phyloP scores from a whole-genome alignment of 768 basidiomycete genomes.

The Suillus paluster region DNA sequence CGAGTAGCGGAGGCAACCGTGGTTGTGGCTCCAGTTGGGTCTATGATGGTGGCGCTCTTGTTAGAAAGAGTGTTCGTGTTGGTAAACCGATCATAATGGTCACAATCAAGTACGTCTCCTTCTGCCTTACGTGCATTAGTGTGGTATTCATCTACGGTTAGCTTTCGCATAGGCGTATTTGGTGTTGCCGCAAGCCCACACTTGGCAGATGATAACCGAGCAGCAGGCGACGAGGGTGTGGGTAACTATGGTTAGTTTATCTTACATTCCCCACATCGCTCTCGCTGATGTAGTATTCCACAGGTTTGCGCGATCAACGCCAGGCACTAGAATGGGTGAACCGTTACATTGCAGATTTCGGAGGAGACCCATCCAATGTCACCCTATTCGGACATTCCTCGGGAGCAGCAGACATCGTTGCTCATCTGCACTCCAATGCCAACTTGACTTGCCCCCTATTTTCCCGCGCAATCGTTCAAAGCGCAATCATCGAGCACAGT shows the following conservation, averaged over 20 bases:
- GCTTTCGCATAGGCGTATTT: constrained; percentile 78
- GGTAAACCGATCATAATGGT: constrained; percentile 73
- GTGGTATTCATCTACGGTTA: constrained; percentile 29
- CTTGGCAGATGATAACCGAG: constrained; percentile 69
- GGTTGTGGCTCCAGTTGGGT: constrained; percentile 81
- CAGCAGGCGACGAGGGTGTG: constrained; percentile 67
- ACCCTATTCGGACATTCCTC: constrained; percentile 47
- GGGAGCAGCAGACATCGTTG: constrained; percentile 59
- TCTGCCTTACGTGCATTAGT: constrained; percentile 18
- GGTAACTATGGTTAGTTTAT: constrained; percentile 72
- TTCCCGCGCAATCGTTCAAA: constrained; percentile 77
- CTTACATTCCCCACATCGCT: constrained; percentile 8
- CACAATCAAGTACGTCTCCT: constrained; percentile 67
- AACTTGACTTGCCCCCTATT: constrained; percentile 68
- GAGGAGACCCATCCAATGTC: constrained; percentile 61
- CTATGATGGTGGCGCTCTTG: constrained; percentile 74
- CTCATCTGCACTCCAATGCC: constrained; percentile 63
- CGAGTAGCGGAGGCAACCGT: constrained; percentile 65
- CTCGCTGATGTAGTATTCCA: constrained; percentile 7
- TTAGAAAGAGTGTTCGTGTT: constrained; percentile 64
- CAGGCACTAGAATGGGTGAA: constrained; percentile 68
- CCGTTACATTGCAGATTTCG: constrained; percentile 62
- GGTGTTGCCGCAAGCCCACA: constrained; percentile 74
- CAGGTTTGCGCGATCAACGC: constrained; percentile 68
- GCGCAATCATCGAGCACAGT: constrained; percentile 63